Percentiles rank a stretch among this genome's conserved stretches.
Conservation (phyloP, 2,329 filamentous ascomycete species). For the Aspergillus tubingensis region DNA sequence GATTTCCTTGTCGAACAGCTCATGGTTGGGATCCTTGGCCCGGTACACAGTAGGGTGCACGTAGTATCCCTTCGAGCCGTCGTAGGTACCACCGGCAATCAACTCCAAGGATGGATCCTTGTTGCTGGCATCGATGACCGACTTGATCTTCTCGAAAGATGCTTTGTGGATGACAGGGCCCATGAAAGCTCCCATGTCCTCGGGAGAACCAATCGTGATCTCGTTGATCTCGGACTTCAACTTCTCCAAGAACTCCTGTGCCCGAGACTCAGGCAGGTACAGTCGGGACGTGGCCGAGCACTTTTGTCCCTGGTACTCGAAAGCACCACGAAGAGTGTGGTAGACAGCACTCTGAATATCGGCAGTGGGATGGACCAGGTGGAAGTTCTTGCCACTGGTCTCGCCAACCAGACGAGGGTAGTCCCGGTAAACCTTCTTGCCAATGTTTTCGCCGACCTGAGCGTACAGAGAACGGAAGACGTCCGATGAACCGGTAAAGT, state of each 20-base stretch:
- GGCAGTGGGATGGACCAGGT: conserved; percentile 73
- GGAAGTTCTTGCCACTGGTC: conserved; percentile 91
- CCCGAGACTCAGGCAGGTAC: conserved; percentile 74
- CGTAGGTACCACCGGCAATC: conserved; percentile 72
- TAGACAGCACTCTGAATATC: conserved; percentile 74
- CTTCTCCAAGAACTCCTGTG: conserved; percentile 67
- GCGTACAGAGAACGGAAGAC: conserved; percentile 89
- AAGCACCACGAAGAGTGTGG: conserved; percentile 79
- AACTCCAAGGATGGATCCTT: conserved; percentile 69
- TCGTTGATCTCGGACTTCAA: conserved; percentile 66
- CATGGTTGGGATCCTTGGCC: conserved; percentile 69
- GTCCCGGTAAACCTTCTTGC: conserved; percentile 73
- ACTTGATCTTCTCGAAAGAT: conserved; percentile 75
- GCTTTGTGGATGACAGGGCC: conserved; percentile 79
- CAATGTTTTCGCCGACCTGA: conserved; percentile 75
- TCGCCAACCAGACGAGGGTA: conserved; percentile 87
- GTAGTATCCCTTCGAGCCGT: conserved; percentile 74
- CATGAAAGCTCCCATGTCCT: conserved; percentile 64
- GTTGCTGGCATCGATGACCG: conserved; percentile 75
- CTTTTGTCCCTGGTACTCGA: conserved; percentile 88
- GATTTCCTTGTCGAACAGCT: conserved; percentile 72
- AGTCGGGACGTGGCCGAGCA: conserved; percentile 78
- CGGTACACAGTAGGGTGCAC: conserved; percentile 78
- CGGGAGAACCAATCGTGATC: conserved; percentile 63
- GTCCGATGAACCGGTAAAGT: conserved; percentile 87